Evolutionary conservation across 805 yeast genomes (phyloP).

Genomic region (Aciculoconidium aculeatum): DNA sequence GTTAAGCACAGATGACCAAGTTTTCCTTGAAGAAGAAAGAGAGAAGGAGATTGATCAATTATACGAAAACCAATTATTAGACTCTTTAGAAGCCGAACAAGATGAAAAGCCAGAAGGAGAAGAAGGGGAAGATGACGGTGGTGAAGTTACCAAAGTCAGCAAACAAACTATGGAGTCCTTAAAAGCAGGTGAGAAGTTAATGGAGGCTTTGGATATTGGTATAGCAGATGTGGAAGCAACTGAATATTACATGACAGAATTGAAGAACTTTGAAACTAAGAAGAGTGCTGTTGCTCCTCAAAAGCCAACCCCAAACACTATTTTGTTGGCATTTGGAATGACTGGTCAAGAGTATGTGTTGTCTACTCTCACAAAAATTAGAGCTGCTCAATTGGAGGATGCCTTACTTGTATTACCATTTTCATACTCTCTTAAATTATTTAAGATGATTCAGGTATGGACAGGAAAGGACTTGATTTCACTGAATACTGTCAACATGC

Average conservation of each 20-base stretch:
- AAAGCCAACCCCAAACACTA: conserved; percentile 60
- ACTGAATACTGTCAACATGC: conserved; percentile 45
- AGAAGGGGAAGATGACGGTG: conserved; percentile 37
- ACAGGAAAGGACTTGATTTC: conserved; percentile 39
- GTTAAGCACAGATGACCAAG: conserved; percentile 90
- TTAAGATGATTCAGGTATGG: conserved; percentile 74
- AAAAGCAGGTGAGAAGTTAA: conserved; percentile 88
- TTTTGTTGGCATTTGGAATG: conserved; percentile 67
- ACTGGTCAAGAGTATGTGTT: conserved; percentile 76
- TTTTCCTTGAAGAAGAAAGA: conserved; percentile 94
- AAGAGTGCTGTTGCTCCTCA: conserved; percentile 46
- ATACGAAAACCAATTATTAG: conserved; percentile 75
- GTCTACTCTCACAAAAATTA: conserved; percentile 63
- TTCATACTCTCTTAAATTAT: conserved; percentile 66
- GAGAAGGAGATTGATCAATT: conserved; percentile 93
- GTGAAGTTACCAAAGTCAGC: conserved; percentile 59
- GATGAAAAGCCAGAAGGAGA: conserved; percentile 16
- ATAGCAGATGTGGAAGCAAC: conserved; percentile 57
- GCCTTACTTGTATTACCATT: conserved; percentile 88
- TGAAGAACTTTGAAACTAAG: conserved; percentile 32
- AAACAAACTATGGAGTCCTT: conserved; percentile 86
- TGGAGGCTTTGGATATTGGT: conserved; percentile 89
- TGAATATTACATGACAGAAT: conserved; percentile 43
- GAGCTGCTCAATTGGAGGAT: conserved; percentile 84
- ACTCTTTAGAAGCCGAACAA: conserved; percentile 49